Conservation (phyloP, 768 basidiomycete species). For the Lactifluus hygrophoroides region DNA sequence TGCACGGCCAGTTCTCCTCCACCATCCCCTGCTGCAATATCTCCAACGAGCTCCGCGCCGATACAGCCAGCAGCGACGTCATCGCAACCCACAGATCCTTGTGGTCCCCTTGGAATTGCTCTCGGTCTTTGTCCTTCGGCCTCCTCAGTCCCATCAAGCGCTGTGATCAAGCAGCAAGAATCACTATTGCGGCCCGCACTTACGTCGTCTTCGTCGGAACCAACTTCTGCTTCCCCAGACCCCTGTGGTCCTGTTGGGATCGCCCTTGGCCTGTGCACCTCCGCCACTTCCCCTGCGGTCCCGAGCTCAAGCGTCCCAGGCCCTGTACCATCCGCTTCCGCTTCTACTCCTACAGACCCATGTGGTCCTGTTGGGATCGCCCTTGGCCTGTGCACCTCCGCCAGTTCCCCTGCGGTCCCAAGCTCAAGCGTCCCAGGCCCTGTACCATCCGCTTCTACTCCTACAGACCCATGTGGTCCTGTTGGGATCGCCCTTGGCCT, state of each 20-base stretch:
- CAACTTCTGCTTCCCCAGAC: slow-evolving; percentile 1
- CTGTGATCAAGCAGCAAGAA: not conserved
- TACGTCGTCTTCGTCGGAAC: slow-evolving; percentile 1
- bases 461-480: slow-evolving; percentile 1
- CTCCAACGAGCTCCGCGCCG: not conserved
- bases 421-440: no score
- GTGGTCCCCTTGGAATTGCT: not conserved
- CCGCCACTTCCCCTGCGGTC: no score
- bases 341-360: not conserved
- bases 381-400: not conserved
- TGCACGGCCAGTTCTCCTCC: slow-evolving; percentile 5
- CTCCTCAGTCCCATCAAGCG: slow-evolving; percentile 33
- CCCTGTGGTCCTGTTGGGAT: not conserved
- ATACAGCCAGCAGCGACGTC: not conserved
- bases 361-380: not conserved
- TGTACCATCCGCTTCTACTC: slow-evolving; percentile 9
- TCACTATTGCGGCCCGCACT: not conserved
- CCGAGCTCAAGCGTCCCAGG: no score
- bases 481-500: not conserved
- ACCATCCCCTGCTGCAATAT: not conserved
- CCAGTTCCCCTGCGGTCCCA: no score
- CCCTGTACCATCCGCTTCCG: slow-evolving; percentile 8
- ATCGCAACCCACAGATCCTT: not conserved
- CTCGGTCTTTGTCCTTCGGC: slow-evolving; percentile 18
- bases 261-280: not conserved